phyloP scores from a whole-genome alignment of 352 stramenopile genomes.

The Phytopythium ostracodes region DNA sequence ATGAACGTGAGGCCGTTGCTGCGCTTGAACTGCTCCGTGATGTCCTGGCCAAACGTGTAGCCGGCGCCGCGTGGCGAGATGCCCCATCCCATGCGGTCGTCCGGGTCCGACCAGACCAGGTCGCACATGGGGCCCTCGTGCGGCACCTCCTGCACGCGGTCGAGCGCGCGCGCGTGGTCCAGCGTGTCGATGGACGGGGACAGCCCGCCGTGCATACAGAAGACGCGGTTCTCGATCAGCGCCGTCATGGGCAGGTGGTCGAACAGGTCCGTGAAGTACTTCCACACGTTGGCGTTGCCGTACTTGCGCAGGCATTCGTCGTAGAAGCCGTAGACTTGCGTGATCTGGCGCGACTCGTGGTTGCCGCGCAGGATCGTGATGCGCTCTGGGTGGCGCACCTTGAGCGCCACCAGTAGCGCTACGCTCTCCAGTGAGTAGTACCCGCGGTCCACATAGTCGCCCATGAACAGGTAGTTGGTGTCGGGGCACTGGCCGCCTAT shows the following conservation, averaged over 20 bases:
- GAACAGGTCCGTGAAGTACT: constrained; percentile 90
- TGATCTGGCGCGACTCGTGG: constrained; percentile 99
- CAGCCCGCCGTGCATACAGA: constrained; percentile 88
- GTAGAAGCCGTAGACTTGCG: constrained; percentile 99
- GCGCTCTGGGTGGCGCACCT: constrained; percentile 81
- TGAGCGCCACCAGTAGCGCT: constrained; percentile 77
- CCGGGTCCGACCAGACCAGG: constrained; percentile 86
- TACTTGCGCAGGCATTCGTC: constrained; percentile 99
- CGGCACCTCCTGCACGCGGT: constrained; percentile 85
- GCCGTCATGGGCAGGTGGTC: constrained; percentile 87
- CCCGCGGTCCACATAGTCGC: constrained; percentile 87
- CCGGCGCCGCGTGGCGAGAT: constrained; percentile 83
- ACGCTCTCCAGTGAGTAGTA: constrained; percentile 88
- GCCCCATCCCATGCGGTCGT: constrained; percentile 84
- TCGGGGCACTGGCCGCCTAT: constrained; percentile 85
- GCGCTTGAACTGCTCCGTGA: constrained; percentile 88
- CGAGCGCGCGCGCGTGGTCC: constrained; percentile 78
- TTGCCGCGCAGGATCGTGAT: constrained; percentile 94
- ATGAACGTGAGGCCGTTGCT: constrained; percentile 89
- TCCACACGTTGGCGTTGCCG: constrained; percentile 87
- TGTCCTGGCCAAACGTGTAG: constrained; percentile 87
- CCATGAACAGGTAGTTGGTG: constrained; percentile 91
- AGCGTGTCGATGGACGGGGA: constrained; percentile 88
- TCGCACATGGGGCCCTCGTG: constrained; percentile 88
- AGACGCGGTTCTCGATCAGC: constrained; percentile 86